Percentiles rank a stretch among this genome's conserved stretches.
Evolutionary conservation across 805 yeast species (phyloP).

Genomic region (Ogataea zsoltii): DNA sequence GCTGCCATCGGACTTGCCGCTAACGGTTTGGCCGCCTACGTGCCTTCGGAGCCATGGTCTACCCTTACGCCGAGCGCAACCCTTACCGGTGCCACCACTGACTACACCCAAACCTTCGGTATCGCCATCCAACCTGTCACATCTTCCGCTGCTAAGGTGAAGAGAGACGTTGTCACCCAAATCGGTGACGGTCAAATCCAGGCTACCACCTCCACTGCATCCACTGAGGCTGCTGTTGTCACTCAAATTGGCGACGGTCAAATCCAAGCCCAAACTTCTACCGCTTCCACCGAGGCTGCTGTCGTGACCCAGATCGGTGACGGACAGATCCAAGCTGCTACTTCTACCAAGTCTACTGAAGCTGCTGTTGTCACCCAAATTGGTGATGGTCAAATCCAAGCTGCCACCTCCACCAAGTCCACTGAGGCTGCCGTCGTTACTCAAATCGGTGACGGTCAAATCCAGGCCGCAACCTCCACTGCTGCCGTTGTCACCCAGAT

Average conservation of each 20-base stretch:
- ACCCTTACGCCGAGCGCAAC: slow-evolving; percentile 66
- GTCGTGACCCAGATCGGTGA: slow-evolving; percentile 34
- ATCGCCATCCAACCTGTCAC: slow-evolving; percentile 61
- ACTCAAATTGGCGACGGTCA: slow-evolving; percentile 50
- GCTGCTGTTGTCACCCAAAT: slow-evolving; percentile 38
- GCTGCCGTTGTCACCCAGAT: slow-evolving; percentile 34
- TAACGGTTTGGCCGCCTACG: slow-evolving; percentile 58
- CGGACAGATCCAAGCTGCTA: slow-evolving; percentile 34
- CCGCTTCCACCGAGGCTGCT: slow-evolving; percentile 40
- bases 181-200: slow-evolving; percentile 46
- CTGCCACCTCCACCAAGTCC: slow-evolving; percentile 25
- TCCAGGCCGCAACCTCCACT: slow-evolving; percentile 38
- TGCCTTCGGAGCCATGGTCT: slow-evolving; percentile 68
- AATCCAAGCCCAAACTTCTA: slow-evolving; percentile 43
- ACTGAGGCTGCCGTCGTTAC: slow-evolving; percentile 35
- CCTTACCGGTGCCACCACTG: slow-evolving; percentile 56
- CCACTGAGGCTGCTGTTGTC: slow-evolving; percentile 39
- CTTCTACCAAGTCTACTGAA: no score
- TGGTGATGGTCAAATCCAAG: slow-evolving; percentile 40
- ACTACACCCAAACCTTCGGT: slow-evolving; percentile 61
- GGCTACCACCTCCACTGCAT: slow-evolving; percentile 30
- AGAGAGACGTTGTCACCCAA: slow-evolving; percentile 41
- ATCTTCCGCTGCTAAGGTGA: slow-evolving; percentile 33
- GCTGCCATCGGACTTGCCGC: slow-evolving; percentile 44
- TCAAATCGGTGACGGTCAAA: slow-evolving; percentile 26